Evolutionary conservation across 2,329 filamentous ascomycete species (phyloP), one percentile per base, ranked within the genome.

Genomic region (Hypoxylon rubiginosum): DNA sequence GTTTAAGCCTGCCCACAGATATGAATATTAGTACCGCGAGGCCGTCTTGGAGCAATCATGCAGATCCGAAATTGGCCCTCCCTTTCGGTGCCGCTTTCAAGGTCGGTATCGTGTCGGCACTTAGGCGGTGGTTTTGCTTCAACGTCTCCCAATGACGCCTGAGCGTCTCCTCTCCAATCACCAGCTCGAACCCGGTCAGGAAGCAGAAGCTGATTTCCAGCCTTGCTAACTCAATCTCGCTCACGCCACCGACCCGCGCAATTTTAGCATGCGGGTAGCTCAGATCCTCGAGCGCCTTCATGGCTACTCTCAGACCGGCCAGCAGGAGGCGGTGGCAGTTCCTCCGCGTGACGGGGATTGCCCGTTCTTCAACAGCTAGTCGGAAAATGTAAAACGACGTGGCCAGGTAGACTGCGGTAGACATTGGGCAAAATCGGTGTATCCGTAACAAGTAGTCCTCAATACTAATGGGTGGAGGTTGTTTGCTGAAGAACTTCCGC

Each of bases 241-340:
- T 92, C 15, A 98, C 93, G 17, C 95, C 95, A 45, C 96, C 95
- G 1, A 98, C 94, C 70, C 90, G 91, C 17, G 95, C 90, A 70
- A 97, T 90, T 59, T 93, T 91, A 64, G 86, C 86, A 80, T 97
- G 95, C 8, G 92, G 88, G 80, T 97, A 97, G 72, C 91, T 92
- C 58, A 95, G 85, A 78, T 98, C 95, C 79, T 99, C 95, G n/a
- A 97, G 82, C 0, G 93, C 92, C 81, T 98, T 99, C 87, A 94
- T 96, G 13, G 95, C 94, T 3, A 97, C 92, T 36, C 94, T 85
- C 57, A 97, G 84, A 6, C 92, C 92, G 0, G 93, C 94, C 15
- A 99, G 86, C 32, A 97, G 85, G 7, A 98, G 82, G 2, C 96
- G 89, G 78, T 99, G 95, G 66, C 93, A 91, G 68, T 97, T 98